Evolutionary conservation across 208 protist species (phyloP).

Genomic region (Crithidia fasciculata): DNA sequence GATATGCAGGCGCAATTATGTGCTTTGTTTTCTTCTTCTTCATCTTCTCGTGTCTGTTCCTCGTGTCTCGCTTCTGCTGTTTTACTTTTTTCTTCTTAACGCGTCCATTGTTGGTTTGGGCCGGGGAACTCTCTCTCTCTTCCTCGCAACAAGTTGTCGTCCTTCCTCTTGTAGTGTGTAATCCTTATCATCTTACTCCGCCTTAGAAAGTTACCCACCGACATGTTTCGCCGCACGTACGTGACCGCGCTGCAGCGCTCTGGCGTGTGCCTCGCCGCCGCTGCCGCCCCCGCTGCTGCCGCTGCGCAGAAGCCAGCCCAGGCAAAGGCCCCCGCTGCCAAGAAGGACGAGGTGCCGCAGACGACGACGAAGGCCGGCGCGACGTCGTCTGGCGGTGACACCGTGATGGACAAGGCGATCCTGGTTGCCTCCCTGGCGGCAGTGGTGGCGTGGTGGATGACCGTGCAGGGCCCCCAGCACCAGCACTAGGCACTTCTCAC

Average conservation of each 20-base stretch:
- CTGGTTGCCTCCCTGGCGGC: constrained; percentile 40
- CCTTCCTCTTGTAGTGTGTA: neutral
- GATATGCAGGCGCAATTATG: no score
- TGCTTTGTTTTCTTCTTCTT: no score
- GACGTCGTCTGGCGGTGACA: constrained; percentile 59
- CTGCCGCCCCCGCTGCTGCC: constrained; percentile 8
- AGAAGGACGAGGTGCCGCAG: constrained; percentile 28
- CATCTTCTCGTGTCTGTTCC: no score
- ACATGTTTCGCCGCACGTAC: constrained; percentile 60
- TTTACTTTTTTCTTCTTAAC: constrained; percentile 15
- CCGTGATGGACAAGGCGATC: constrained; percentile 71
- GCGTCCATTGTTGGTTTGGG: constrained; percentile 5
- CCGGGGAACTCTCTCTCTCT: neutral
- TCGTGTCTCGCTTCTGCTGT: neutral
- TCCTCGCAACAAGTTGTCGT: no score
- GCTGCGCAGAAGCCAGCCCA: constrained; percentile 25
- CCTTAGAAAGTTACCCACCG: neutral
- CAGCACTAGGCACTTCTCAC: constrained; percentile 74
- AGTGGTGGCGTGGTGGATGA: constrained; percentile 64
- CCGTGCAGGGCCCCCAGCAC: constrained; percentile 60
- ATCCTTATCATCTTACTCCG: constrained; percentile 9
- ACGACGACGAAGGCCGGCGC: constrained; percentile 65
- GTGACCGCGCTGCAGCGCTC: constrained; percentile 34
- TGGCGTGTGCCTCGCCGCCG: constrained; percentile 15
- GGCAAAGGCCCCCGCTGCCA: constrained; percentile 30